phyloP scores from a whole-genome alignment of 2,329 filamentous ascomycete species.

The Cytospora piceicola region DNA sequence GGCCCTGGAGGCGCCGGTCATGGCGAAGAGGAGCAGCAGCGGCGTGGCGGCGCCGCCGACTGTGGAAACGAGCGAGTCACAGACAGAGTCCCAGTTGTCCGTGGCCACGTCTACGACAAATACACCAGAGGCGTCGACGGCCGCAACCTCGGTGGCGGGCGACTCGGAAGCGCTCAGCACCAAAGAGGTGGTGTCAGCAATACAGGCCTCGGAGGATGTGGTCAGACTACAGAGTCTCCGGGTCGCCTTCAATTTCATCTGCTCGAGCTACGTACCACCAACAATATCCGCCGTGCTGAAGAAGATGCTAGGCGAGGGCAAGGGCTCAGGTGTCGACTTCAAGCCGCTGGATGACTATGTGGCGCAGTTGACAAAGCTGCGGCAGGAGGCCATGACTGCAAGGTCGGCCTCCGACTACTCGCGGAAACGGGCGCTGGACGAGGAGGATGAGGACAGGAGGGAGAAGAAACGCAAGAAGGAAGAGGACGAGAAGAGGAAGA shows the following conservation, averaged over 20 bases:
- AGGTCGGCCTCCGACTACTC: slow-evolving; percentile 72
- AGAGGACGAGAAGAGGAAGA: slow-evolving; percentile 85
- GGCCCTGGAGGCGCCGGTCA: slow-evolving; percentile 74
- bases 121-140: slow-evolving; percentile 48
- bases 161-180: slow-evolving; percentile 36
- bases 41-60: slow-evolving; percentile 35
- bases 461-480: slow-evolving; percentile 87
- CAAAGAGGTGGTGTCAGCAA: slow-evolving; percentile 45
- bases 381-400: slow-evolving; percentile 71
- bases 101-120: slow-evolving; percentile 40
- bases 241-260: slow-evolving; percentile 67
- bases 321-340: slow-evolving; percentile 62
- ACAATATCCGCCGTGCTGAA: slow-evolving; percentile 49
- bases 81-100: slow-evolving; percentile 49
- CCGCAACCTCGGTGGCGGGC: slow-evolving; percentile 48
- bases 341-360: slow-evolving; percentile 72
- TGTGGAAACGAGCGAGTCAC: slow-evolving; percentile 39
- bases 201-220: slow-evolving; percentile 54
- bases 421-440: slow-evolving; percentile 68
- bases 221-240: slow-evolving; percentile 65
- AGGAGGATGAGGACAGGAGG: slow-evolving; percentile 67
- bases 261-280: slow-evolving; percentile 61
- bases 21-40: slow-evolving; percentile 62
- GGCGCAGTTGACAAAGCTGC: slow-evolving; percentile 65
- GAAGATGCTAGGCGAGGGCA: slow-evolving; percentile 40